phyloP scores from a whole-genome alignment of 495 filamentous ascomycete species.

The Aspergillus egyptiacus region DNA sequence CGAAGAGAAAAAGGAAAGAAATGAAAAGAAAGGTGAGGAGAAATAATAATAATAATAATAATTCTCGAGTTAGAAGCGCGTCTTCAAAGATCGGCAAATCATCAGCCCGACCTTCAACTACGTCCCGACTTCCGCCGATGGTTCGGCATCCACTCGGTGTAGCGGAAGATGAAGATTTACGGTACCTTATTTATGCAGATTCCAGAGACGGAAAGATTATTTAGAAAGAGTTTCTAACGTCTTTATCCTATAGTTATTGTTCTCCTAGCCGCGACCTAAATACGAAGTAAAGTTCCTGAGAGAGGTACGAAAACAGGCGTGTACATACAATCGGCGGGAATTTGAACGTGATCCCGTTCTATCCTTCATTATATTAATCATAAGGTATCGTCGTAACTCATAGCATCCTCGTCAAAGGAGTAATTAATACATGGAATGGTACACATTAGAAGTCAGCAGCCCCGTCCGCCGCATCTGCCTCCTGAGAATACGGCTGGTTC shows the following conservation, averaged over 20 bases:
- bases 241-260: neutral
- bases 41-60: no score
- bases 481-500: conserved; percentile 14
- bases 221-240: neutral
- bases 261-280: no score
- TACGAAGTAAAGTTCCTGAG: neutral
- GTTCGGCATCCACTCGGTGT: conserved; percentile 11
- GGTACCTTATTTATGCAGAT: no score
- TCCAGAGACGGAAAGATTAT: no score
- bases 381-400: conserved; percentile 12
- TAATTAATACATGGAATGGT: neutral
- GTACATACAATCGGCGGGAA: neutral
- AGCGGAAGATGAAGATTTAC: no score
- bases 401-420: conserved; percentile 3
- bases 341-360: neutral
- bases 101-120: conserved; percentile 20
- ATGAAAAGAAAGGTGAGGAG: no score
- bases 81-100: conserved; percentile 12
- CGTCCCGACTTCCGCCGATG: conserved; percentile 30
- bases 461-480: conserved; percentile 24
- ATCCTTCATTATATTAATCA: conserved; percentile 2
- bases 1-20: conserved; percentile 12
- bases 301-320: neutral
- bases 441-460: conserved; percentile 1
- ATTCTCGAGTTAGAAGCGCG: neutral